These are phyloP conservation scores for Polychaeton citri DNA, from an alignment of 2,329 filamentous ascomycete species.

Conservation along the genomic window DNA sequence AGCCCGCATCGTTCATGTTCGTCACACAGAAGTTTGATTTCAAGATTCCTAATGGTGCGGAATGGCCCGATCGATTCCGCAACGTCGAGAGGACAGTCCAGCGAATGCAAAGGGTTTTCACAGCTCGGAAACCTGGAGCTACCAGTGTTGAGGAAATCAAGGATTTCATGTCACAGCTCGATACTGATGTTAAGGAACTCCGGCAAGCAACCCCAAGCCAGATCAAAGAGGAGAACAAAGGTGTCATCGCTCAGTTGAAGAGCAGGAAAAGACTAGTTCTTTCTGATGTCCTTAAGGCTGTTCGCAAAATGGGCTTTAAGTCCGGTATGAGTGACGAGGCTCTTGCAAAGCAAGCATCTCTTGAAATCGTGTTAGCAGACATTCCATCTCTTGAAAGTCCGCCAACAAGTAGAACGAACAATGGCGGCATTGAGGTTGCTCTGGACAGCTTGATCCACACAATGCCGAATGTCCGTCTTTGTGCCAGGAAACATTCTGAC, in stretches of 20 bases:
- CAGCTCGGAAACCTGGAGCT: not conserved
- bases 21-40: conserved; percentile 10
- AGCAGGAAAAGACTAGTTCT: conserved; percentile 80
- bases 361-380: conserved; percentile 55
- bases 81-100: conserved; percentile 56
- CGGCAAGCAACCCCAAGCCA: conserved; percentile 69
- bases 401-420: conserved; percentile 4
- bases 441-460: conserved; percentile 70
- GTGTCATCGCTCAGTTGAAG: conserved; percentile 76
- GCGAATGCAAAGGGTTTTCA: conserved; percentile 45
- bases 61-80: conserved; percentile 50
- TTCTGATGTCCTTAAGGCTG: conserved; percentile 68
- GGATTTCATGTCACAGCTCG: conserved; percentile 55
- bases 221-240: conserved; percentile 80
- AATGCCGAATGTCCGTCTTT: conserved; percentile 52
- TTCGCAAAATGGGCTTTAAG: conserved; percentile 81
- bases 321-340: conserved; percentile 65
- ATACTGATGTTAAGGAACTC: conserved; percentile 56
- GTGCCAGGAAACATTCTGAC: conserved; percentile 61
- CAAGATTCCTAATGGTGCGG: conserved; percentile 19
- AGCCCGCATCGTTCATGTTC: not conserved
- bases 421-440: conserved; percentile 48
- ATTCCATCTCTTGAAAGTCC: conserved; percentile 19
- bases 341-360: conserved; percentile 58
- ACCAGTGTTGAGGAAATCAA: conserved; percentile 37